A percentile compares a stretch with the other conserved stretches of the same genome.
Conservation (phyloP, 2,329 filamentous ascomycete species). For the Cercospora sesami region DNA sequence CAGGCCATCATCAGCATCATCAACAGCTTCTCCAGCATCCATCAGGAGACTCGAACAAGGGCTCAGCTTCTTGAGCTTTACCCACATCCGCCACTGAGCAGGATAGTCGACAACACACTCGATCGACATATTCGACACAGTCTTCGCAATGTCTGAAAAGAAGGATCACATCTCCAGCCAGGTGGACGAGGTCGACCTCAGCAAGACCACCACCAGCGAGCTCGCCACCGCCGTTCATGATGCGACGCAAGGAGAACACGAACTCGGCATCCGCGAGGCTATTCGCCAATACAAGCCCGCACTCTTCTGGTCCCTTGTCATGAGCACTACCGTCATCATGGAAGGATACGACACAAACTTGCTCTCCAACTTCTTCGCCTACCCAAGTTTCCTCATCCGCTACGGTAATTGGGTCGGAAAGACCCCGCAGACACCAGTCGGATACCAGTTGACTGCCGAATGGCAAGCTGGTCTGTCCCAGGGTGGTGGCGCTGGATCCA, state of each 20-base stretch:
- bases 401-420: constrained; percentile 41
- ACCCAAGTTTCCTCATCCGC: constrained; percentile 33
- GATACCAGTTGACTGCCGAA: constrained; percentile 52
- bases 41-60: background rate
- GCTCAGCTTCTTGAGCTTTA: background rate
- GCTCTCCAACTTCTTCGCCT: constrained; percentile 39
- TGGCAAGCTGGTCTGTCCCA: constrained; percentile 57
- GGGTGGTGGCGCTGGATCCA: constrained; percentile 54
- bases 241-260: constrained; percentile 6
- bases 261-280: constrained; percentile 1
- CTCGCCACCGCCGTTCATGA: background rate
- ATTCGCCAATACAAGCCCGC: constrained; percentile 11
- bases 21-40: background rate
- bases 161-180: background rate
- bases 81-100: background rate
- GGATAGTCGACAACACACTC: background rate
- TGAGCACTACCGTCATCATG: constrained; percentile 48
- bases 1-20: background rate
- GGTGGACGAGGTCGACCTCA: background rate
- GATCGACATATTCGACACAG: background rate
- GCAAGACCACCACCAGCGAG: background rate
- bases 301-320: constrained; percentile 3
- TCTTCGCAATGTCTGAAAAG: background rate
- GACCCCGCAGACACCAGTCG: constrained; percentile 21
- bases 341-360: constrained; percentile 55